These are phyloP conservation scores for Ricinus communis DNA, from an alignment of 345 rosid genomes.

Conservation along the genomic window DNA sequence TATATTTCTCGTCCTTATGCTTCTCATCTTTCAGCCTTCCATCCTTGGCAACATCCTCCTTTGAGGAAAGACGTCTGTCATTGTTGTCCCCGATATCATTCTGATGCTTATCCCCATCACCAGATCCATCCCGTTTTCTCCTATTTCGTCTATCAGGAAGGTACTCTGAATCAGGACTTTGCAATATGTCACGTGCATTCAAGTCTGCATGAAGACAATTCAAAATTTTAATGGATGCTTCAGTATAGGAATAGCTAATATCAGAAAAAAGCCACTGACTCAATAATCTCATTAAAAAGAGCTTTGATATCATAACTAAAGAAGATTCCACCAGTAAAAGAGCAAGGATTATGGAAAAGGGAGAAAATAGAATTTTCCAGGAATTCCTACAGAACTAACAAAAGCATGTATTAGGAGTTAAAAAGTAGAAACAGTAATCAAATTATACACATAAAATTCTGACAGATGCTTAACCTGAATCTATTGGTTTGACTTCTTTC, in stretches of 20 bases:
- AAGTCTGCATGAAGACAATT: slow-evolving; percentile 46
- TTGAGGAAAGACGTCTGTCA: slow-evolving; percentile 41
- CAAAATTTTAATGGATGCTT: slow-evolving; percentile 14
- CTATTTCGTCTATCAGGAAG: slow-evolving; percentile 55
- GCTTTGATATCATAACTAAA: background rate
- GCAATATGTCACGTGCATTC: slow-evolving; percentile 44
- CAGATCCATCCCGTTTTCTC: slow-evolving; percentile 65
- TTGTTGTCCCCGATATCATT: slow-evolving; percentile 57
- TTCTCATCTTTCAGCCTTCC: slow-evolving; percentile 66
- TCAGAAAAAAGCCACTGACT: too few species aligned
- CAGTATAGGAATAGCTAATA: slow-evolving; percentile 7
- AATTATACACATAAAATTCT: background rate
- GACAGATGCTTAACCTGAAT: background rate
- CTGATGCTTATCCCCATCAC: slow-evolving; percentile 54
- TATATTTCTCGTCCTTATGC: slow-evolving; percentile 53
- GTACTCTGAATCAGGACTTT: slow-evolving; percentile 53
- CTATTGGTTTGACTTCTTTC: background rate
- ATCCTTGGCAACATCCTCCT: slow-evolving; percentile 58
- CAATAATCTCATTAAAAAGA: background rate
- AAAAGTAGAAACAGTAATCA: background rate
- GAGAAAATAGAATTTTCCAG: background rate
- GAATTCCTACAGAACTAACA: background rate
- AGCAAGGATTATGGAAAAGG: background rate
- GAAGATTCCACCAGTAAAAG: background rate
- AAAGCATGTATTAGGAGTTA: background rate